Conservation (phyloP, 2,329 filamentous ascomycete species). For the Atkinsonella texensis region DNA sequence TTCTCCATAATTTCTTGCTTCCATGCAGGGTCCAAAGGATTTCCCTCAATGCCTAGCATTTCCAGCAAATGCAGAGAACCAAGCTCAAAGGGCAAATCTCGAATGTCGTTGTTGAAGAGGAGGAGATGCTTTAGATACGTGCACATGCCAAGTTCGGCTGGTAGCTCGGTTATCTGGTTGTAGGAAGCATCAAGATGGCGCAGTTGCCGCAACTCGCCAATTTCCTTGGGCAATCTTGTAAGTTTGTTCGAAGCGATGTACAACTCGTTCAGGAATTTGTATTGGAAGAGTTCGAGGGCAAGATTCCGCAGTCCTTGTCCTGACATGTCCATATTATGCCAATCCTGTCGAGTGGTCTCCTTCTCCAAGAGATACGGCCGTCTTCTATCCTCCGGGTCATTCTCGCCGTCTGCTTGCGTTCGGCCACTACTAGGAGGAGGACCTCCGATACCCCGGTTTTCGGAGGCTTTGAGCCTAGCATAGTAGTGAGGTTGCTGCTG, state of each 20-base stretch:
- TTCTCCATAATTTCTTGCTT: constrained; percentile 78
- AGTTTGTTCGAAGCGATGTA: constrained; percentile 93
- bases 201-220: constrained; percentile 72
- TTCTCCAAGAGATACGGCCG: constrained; percentile 55
- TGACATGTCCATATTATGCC: constrained; percentile 88
- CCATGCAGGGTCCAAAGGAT: constrained; percentile 63
- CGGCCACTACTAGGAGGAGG: constrained; percentile 38
- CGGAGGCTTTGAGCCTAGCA: constrained; percentile 55
- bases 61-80: constrained; percentile 84
- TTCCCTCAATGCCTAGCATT: constrained; percentile 83
- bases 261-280: constrained; percentile 80
- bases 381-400: constrained; percentile 44
- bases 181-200: constrained; percentile 77
- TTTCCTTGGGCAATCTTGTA: constrained; percentile 61
- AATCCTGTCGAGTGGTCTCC: constrained; percentile 62
- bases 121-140: constrained; percentile 78
- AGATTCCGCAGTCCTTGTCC: constrained; percentile 88
- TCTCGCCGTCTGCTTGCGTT: constrained; percentile 36
- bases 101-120: constrained; percentile 83
- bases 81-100: constrained; percentile 70
- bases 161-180: constrained; percentile 73
- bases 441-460: constrained; percentile 55
- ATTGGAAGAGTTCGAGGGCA: constrained; percentile 68
- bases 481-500: constrained; percentile 58
- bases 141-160: constrained; percentile 91